Evolutionary conservation across 441 rosid genomes (phyloP).

Genomic region (Populus trichocarpa): DNA sequence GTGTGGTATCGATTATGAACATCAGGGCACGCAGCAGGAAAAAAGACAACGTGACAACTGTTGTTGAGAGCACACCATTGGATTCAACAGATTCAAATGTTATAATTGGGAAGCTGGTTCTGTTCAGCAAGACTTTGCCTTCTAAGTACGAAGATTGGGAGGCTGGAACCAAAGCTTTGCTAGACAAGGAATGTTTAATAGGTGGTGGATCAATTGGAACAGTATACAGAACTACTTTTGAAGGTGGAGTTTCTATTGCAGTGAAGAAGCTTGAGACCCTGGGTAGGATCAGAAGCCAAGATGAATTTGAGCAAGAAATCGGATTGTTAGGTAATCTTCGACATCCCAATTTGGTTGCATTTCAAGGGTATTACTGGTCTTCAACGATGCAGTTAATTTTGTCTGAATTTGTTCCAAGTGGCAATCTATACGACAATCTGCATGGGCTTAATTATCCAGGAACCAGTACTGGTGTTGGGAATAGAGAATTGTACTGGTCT

Average conservation of each 20-base stretch:
- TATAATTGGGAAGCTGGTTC: constrained; percentile 83
- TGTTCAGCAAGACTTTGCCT: constrained; percentile 89
- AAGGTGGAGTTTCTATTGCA: constrained; percentile 86
- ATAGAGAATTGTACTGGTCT: constrained; percentile 65
- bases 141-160: constrained; percentile 97
- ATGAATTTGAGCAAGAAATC: constrained; percentile 88
- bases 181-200: constrained; percentile 78
- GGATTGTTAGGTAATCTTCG: constrained; percentile 68
- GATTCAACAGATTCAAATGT: constrained; percentile 68
- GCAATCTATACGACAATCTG: constrained; percentile 78
- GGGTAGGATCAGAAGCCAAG: constrained; percentile 86
- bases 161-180: constrained; percentile 83
- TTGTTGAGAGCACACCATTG: constrained; percentile 72
- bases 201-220: constrained; percentile 86
- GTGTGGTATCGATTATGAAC: constrained; percentile 74
- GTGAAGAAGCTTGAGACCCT: constrained; percentile 89
- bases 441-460: constrained; percentile 55
- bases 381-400: constrained; percentile 74
- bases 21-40: constrained; percentile 58
- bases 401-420: constrained; percentile 66
- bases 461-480: constrained; percentile 63
- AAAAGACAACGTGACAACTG: constrained; percentile 38
- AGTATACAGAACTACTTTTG: constrained; percentile 74
- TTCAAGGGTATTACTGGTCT: constrained; percentile 94
- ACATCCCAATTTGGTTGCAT: constrained; percentile 71